Percentiles rank a stretch among this genome's conserved stretches.
These are phyloP conservation scores for Arctium lappa DNA, from an alignment of 129 eudicot species.

Conservation along the genomic window DNA sequence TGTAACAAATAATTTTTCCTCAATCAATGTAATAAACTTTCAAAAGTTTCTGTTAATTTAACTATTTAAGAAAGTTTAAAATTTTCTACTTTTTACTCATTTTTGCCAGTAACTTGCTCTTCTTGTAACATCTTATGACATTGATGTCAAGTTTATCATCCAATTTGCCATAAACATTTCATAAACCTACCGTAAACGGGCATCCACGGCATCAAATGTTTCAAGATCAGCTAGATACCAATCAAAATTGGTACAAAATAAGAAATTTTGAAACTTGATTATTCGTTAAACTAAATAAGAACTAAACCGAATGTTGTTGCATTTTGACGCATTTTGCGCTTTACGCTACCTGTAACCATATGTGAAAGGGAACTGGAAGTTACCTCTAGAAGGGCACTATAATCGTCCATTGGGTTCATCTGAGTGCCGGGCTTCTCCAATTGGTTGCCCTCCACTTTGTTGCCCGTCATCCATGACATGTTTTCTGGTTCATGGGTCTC, in stretches of 20 bases:
- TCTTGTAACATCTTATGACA: not conserved
- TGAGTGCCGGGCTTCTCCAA: constrained; percentile 21
- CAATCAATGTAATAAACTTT: not conserved
- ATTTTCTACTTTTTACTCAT: not conserved
- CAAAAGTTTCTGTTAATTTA: not conserved
- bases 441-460: not conserved
- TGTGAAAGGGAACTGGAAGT: not conserved
- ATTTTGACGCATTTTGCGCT: not conserved
- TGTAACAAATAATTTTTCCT: not conserved
- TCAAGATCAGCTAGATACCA: not conserved
- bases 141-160: not conserved
- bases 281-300: not conserved
- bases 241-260: not conserved
- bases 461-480: constrained; percentile 4
- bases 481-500: constrained; percentile 21
- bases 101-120: not conserved
- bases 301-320: not conserved
- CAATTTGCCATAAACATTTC: not conserved
- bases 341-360: not conserved
- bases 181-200: not conserved
- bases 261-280: not conserved
- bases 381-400: constrained; percentile 51
- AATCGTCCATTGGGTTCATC: constrained; percentile 33
- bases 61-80: not conserved
- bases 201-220: not conserved